These are phyloP conservation scores for Candida nanaspora DNA, from an alignment of 805 yeast species.

Conservation along the genomic window DNA sequence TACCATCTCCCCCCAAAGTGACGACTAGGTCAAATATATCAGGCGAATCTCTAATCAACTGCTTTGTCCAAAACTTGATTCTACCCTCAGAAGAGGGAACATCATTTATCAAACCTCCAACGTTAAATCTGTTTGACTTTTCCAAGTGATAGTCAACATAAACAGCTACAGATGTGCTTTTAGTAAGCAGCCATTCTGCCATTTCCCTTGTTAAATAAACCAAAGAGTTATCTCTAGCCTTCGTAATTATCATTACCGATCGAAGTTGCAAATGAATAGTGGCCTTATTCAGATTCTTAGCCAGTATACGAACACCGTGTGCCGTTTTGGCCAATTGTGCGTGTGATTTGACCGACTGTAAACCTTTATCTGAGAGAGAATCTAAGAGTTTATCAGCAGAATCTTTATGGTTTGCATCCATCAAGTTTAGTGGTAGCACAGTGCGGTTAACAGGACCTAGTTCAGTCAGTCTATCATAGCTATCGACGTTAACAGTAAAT, in stretches of 20 bases:
- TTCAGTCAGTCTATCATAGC: conserved; percentile 5
- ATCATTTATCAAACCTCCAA: conserved; percentile 40
- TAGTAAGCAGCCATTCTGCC: conserved; percentile 63
- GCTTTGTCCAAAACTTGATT: conserved; percentile 65
- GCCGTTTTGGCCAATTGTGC: conserved; percentile 76
- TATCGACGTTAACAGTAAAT: conserved; percentile 14
- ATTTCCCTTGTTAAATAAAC: conserved; percentile 71
- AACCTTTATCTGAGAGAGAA: not conserved
- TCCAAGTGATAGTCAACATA: conserved; percentile 70
- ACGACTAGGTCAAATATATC: conserved; percentile 66
- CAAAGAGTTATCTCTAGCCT: conserved; percentile 77
- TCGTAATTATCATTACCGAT: conserved; percentile 78
- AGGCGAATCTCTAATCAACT: conserved; percentile 38
- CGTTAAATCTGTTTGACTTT: conserved; percentile 56
- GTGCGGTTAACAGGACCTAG: not conserved
- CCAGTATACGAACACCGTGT: conserved; percentile 68
- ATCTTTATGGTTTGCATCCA: not conserved
- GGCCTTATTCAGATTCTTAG: conserved; percentile 64
- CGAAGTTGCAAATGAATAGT: conserved; percentile 64
- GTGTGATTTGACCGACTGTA: conserved; percentile 57
- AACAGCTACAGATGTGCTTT: conserved; percentile 29
- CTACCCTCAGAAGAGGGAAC: conserved; percentile 37
- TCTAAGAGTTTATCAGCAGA: not conserved
- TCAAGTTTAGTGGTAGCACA: too few relatives aligned
- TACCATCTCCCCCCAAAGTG: conserved; percentile 96